Conservation (phyloP, 192 early-diverging fungal genomes). For the Lunasporangiospora selenospora region DNA sequence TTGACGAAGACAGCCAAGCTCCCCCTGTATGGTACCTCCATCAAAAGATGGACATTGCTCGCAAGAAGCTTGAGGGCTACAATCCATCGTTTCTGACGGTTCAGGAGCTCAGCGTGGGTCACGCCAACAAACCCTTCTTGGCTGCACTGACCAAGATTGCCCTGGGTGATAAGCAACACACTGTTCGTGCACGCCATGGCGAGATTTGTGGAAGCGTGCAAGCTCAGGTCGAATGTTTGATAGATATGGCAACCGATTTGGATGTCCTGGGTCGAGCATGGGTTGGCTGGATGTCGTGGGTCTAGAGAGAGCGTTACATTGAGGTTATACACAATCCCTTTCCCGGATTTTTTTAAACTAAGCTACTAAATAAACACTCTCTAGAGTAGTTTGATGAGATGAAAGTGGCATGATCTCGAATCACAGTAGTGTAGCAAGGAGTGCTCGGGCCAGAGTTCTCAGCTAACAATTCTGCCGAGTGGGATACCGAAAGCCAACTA, state of each 20-base stretch:
- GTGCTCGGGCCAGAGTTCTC: too few relatives aligned
- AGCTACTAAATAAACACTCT: too few relatives aligned
- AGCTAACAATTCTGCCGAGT: too few relatives aligned
- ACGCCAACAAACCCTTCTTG: conserved; percentile 63
- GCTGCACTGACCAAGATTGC: conserved; percentile 50
- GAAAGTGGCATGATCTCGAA: too few relatives aligned
- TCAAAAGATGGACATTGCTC: conserved; percentile 77
- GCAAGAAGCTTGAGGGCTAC: conserved; percentile 70
- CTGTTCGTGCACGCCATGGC: conserved; percentile 54
- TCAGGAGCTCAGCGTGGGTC: conserved; percentile 68
- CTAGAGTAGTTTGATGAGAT: too few relatives aligned
- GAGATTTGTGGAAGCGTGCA: conserved; percentile 54
- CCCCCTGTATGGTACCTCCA: conserved; percentile 77
- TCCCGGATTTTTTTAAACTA: too few relatives aligned
- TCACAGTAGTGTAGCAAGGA: too few relatives aligned
- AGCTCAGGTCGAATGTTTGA: conserved; percentile 75
- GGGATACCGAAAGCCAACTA: too few relatives aligned
- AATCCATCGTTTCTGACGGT: conserved; percentile 66
- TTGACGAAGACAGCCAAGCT: conserved; percentile 34
- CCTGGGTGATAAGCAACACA: conserved; percentile 53
- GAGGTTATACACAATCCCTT: too few relatives aligned
- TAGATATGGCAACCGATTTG: conserved; percentile 79
- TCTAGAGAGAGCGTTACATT: too few relatives aligned
- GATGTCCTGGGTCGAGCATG: conserved; percentile 69
- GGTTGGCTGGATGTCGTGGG: conserved; percentile 72